Evolutionary conservation across 2,329 filamentous ascomycete genomes (phyloP), one percentile per base, ranked within the genome.

Genomic region (Microdochium trichocladiopsis): DNA sequence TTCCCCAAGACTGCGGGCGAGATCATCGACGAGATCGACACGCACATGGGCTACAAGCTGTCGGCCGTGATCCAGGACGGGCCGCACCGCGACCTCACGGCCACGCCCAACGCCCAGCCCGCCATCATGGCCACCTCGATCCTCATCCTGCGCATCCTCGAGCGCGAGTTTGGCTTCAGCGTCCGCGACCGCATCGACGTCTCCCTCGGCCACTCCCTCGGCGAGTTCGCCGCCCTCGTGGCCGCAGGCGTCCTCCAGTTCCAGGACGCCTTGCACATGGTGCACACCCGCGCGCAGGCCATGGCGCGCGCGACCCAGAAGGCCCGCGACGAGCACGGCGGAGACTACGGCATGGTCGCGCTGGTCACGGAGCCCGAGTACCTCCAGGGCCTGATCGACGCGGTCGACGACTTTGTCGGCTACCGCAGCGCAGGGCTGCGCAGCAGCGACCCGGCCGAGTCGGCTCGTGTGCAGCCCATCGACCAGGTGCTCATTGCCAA

Each of bases 71-170:
- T 96, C 60, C 83, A 86, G 54, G 76, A 88, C 25, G 92, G 93
- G 0, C 88, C 93, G 1, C 89, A 88, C 60, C 83, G 82, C 52
- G 72, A 78, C 50, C 82, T 97, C 52, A 95, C 89, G 41, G 80
- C 83, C 53, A 96, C 93, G 4, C 83, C 88, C 58, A 92, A 95
- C 66, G 88, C 93, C 3, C 93, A 97, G 69, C 93, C 93, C 1
- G 92, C 93, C 61, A 96, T 96, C 69, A 95, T 97, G 90, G 90
- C 91, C 14, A 94, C 90, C 3, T 95, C 90, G 25, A 85, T 96
- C 64, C 80, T 96, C 54, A 95, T 96, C 63, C 78, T 96, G 51
- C 86, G 89, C 52, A 84, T 96, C 55, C 78, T 97, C 57, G 90
- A 96, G 72, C 75, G 81, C 55, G 89, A 96, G 59, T 96, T 93